Evolutionary conservation across 306 rosid species (phyloP), one percentile per base, ranked within the genome.

Genomic region (cucumber (Cucumis sativus)): DNA sequence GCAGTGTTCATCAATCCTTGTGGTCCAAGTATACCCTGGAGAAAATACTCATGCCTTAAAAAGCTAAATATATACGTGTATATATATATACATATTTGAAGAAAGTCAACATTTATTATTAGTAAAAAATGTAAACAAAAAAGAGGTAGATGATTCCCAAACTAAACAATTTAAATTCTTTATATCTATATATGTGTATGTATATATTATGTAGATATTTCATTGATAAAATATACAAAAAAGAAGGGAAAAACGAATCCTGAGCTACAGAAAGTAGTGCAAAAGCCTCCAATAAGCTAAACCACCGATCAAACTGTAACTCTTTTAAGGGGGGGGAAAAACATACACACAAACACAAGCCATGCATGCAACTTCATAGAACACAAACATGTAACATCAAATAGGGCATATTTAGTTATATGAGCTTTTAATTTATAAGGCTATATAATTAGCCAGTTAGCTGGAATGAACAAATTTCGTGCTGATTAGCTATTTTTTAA

Each of bases 11-110:
- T 86, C 89, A 95, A 84, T 75, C 96, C 92, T 83, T 61, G 56
- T 62, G 91, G 84, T 82, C 96, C 98, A 66, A 90, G 84, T 65
- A 92, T 83, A 56, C 85, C 85, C 98, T 95, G 89, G 58, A 80
- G 82, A 45, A 68, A 69, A 23, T 43, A 69, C 10, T 45, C 55
- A 23, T 67, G 18, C 35, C 6, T 69, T 45, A 78, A 79, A 59
- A 84, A 40, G 18, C 23, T 41, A 63, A 65, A 15, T 10, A 30
- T 30, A 30, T 30, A 30, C 4, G 1, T 30, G 2, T 30, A 56
- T 9, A 33, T 4, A 56, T 28, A 61, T 7, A 56, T 28, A 61
- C 3, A 61, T 6, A 28, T 61, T 9, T 25, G 13, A 25, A 10
- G 11, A 61, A 62, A 62, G 20, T 14, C n/a, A 28, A 11, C 20